Evolutionary conservation across 2,329 filamentous ascomycete genomes (phyloP), one percentile per base, ranked within the genome.

Genomic region (Pseudocercospora cruenta): DNA sequence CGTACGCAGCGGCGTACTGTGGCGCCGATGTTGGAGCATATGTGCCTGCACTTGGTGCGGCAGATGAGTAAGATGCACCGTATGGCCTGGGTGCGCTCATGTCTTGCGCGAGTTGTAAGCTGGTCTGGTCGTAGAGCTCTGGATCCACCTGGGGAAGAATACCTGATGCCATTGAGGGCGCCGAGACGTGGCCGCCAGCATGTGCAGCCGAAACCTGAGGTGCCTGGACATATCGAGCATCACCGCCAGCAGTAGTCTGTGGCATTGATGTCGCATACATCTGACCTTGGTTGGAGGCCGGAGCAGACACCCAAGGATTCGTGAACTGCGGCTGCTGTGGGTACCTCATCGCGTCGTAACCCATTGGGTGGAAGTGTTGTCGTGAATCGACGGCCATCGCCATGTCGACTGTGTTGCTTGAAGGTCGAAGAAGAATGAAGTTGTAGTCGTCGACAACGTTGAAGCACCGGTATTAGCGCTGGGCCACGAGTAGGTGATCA

Each of bases 341-440:
- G 80, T 92, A 93, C 73, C 91, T 88, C 85, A 93, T 89, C 79
- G 88, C 85, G 79, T 94, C 92, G 84, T 94, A 95, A 80, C 88
- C 88, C 83, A 96, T 86, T 78, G 86, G 87, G 87, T 91, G 82
- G 91, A 92, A 79, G 89, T 80, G 80, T 70, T 82, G 91, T 72
- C 93, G 91, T 76, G 89, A 88, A 83, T 97, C 93, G 84, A 97
- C 88, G 80, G 94, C 55, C 93, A 97, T 96, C 83, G 93, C 95
- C 93, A 97, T 97, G 71, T 70, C 73, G 74, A 67, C 36, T 55
- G 57, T 63, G 62, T 60, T 14, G 45, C 39, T 45, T 51, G 60
- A 62, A 22, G 60, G 69, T 69, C 64, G 67, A 69, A 70, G 64
- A 70, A 71, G 67, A 71, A 72, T 57, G 72, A 63, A 71, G 39